Conservation (phyloP, 352 stramenopile species). For the Phytophthora hibernalis region DNA sequence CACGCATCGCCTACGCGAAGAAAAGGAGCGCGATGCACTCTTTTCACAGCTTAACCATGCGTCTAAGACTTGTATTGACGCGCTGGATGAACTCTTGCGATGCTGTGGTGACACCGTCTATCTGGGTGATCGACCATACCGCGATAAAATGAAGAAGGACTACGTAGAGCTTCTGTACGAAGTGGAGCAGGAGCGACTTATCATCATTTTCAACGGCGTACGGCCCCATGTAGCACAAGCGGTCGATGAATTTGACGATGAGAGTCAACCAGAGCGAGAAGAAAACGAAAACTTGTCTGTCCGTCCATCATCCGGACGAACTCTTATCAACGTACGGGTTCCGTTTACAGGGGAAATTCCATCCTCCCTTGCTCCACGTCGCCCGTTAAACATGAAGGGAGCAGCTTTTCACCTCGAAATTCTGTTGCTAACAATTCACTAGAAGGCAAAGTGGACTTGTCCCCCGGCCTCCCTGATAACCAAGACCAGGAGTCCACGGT, state of each 20-base stretch:
- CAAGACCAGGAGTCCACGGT: slow-evolving; percentile 11
- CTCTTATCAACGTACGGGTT: slow-evolving; percentile 25
- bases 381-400: slow-evolving; percentile 18
- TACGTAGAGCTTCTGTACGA: slow-evolving; percentile 79
- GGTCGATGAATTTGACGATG: slow-evolving; percentile 10
- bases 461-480: slow-evolving; percentile 8
- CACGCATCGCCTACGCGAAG: slow-evolving; percentile 62
- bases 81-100: slow-evolving; percentile 54
- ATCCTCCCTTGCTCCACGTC: slow-evolving; percentile 10
- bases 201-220: slow-evolving; percentile 58
- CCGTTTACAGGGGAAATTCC: slow-evolving; percentile 12
- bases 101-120: slow-evolving; percentile 53
- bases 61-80: slow-evolving; percentile 53
- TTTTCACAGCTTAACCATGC: slow-evolving; percentile 65
- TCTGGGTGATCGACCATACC: slow-evolving; percentile 53
- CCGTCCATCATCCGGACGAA: slow-evolving; percentile 18
- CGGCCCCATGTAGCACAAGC: slow-evolving; percentile 24
- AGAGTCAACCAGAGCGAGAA: not conserved
- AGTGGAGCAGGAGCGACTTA: slow-evolving; percentile 74
- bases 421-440: not conserved
- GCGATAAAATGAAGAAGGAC: slow-evolving; percentile 80
- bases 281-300: slow-evolving; percentile 8
- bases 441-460: not conserved
- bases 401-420: not conserved
- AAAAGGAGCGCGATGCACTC: slow-evolving; percentile 69